Evolutionary conservation across 805 yeast species (phyloP), one percentile per base, ranked within the genome.

Genomic region (Hanseniaspora taiwanica): DNA sequence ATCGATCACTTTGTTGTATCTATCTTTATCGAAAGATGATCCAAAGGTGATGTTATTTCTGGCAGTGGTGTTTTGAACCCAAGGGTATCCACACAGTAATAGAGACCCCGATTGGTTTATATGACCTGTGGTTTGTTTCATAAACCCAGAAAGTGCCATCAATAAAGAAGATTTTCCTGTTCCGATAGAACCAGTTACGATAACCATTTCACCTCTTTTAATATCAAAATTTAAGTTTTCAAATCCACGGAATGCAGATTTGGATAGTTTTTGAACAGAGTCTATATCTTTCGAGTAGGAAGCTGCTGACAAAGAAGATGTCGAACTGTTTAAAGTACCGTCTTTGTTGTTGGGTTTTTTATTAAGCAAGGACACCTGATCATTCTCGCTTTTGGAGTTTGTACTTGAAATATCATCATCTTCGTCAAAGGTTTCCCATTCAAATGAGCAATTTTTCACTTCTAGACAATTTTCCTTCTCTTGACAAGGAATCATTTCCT

Each of bases 11-110:
- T 60, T 58, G 10, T 69, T 54, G 51, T 81, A 80, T 42, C 59
- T 65, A 3, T 63, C 53, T 42, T 67, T 64, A 43, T 76, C 74
- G 40, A 52, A 69, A 29, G 62, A 63, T 10, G 46, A 42, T 2
- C 89, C 87, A 56, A 80, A 81, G 23, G 65, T 21, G 40, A 80
- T 78, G 50, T 80, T 80, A 17, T 79, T 82, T 48, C 66, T 69
- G 21, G 81, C 71, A 0, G 87, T 79, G 3, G 78, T 72, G 55
- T 80, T 82, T 50, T 78, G 83, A 37, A 81, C 72, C 91, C 91
- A 81, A 19, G 83, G 84, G 29, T 65, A 66, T 24, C 65, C 49
- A 64, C 77, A 63, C 20, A 73, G 52, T 24, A 75, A 53, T 8
- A 72, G 46, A 0, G 68, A 53, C 2, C 82, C 81, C 40, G 25